Conservation (phyloP, 805 yeast genomes). For the Pichia paraexigua region DNA sequence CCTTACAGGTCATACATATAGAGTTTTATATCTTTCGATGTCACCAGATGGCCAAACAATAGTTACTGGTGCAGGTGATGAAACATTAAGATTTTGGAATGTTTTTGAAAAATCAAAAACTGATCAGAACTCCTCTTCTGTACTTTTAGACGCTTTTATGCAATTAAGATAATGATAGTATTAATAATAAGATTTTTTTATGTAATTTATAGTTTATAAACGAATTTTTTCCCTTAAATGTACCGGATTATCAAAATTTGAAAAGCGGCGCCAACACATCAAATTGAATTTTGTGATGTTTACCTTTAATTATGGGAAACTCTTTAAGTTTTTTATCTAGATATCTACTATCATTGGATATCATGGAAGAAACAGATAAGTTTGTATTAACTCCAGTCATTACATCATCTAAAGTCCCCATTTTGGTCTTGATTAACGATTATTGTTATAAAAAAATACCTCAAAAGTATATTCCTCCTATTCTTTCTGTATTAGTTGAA, state of each 20-base stretch:
- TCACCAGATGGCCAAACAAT: slow-evolving; percentile 96
- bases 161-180: slow-evolving; percentile 44
- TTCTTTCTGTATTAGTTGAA: slow-evolving; percentile 35
- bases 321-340: no score
- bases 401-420: slow-evolving; percentile 48
- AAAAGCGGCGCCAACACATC: no score
- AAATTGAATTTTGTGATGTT: not conserved
- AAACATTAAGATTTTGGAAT: slow-evolving; percentile 92
- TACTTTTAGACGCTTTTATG: slow-evolving; percentile 64
- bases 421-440: slow-evolving; percentile 39
- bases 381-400: slow-evolving; percentile 32
- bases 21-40: slow-evolving; percentile 82
- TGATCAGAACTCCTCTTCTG: slow-evolving; percentile 52
- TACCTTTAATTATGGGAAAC: not conserved
- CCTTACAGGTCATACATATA: slow-evolving; percentile 86
- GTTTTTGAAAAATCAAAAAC: slow-evolving; percentile 72
- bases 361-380: not conserved
- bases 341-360: not conserved
- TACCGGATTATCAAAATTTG: no score
- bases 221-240: no score
- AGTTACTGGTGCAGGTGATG: slow-evolving; percentile 98
- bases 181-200: not conserved
- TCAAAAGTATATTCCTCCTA: slow-evolving; percentile 29
- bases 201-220: not conserved
- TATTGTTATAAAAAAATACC: slow-evolving; percentile 38